Conservation (phyloP, 371 early-diverging fungal genomes). For the Circinella umbellata region DNA sequence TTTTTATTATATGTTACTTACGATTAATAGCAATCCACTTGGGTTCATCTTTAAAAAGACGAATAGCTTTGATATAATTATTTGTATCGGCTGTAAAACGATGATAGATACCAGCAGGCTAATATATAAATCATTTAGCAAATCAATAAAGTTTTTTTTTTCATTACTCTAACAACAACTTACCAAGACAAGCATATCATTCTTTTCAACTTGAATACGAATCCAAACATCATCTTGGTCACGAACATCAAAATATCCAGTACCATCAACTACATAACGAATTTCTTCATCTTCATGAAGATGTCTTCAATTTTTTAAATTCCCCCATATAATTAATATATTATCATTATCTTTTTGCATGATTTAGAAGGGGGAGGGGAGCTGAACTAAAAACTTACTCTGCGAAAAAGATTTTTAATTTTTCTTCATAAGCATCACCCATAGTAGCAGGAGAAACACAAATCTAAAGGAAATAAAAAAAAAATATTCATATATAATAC, state of each 20-base stretch:
- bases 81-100: constrained; percentile 89
- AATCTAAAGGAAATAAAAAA: constrained; percentile 25
- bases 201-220: constrained; percentile 75
- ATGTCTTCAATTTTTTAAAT: constrained; percentile 58
- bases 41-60: constrained; percentile 94
- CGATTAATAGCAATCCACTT: constrained; percentile 95
- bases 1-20: constrained; percentile 31
- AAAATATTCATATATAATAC: no score
- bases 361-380: no score
- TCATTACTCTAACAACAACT: constrained; percentile 5
- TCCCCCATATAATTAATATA: neutral
- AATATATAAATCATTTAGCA: neutral
- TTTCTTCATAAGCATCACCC: constrained; percentile 83
- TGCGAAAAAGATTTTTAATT: constrained; percentile 90
- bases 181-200: constrained; percentile 91
- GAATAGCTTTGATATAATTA: constrained; percentile 90
- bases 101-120: constrained; percentile 96
- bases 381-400: constrained; percentile 62
- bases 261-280: constrained; percentile 87
- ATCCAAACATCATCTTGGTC: constrained; percentile 87
- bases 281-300: constrained; percentile 98
- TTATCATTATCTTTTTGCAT: neutral
- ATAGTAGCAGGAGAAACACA: constrained; percentile 77
- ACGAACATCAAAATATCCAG: constrained; percentile 90
- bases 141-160: no score